Percentiles rank a stretch among this genome's conserved stretches.
phyloP scores from a whole-genome alignment of 441 rosid genomes.

The Theobroma grandiflorum region DNA sequence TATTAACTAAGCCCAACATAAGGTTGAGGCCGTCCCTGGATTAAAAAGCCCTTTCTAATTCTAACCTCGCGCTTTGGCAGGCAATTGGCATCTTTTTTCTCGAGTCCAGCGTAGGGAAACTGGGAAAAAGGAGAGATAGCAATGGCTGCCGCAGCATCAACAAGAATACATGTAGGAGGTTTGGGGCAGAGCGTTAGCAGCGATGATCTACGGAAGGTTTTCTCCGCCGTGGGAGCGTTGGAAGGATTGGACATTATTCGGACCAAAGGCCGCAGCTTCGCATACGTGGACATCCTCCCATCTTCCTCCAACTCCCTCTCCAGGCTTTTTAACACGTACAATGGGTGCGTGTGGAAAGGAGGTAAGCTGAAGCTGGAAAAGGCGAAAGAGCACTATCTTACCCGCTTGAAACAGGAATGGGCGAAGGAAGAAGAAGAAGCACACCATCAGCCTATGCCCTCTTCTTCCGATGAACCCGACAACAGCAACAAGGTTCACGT shows the following conservation, averaged over 20 bases:
- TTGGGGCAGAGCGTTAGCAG: slow-evolving; percentile 69
- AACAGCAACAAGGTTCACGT: slow-evolving; percentile 16
- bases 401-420: slow-evolving; percentile 74
- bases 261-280: slow-evolving; percentile 89
- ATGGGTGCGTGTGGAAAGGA: slow-evolving; percentile 93
- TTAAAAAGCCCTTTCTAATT: no score
- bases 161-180: slow-evolving; percentile 80
- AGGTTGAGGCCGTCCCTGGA: background rate
- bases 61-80: no score
- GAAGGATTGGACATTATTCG: slow-evolving; percentile 64
- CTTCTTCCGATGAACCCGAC: slow-evolving; percentile 28
- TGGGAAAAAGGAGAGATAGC: background rate
- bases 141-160: background rate
- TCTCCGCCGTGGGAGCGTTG: slow-evolving; percentile 60
- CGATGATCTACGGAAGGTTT: slow-evolving; percentile 65
- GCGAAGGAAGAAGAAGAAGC: slow-evolving; percentile 37
- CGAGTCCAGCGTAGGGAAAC: no score
- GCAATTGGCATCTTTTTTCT: no score
- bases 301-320: slow-evolving; percentile 64
- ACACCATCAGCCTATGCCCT: background rate
- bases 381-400: slow-evolving; percentile 84
- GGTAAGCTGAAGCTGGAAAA: slow-evolving; percentile 85
- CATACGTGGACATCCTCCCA: slow-evolving; percentile 72
- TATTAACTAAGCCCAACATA: background rate
- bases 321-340: slow-evolving; percentile 83